Base-by-base conservation (phyloP, 805 yeast genomes). In the Kuraishia ogatae region DNA sequence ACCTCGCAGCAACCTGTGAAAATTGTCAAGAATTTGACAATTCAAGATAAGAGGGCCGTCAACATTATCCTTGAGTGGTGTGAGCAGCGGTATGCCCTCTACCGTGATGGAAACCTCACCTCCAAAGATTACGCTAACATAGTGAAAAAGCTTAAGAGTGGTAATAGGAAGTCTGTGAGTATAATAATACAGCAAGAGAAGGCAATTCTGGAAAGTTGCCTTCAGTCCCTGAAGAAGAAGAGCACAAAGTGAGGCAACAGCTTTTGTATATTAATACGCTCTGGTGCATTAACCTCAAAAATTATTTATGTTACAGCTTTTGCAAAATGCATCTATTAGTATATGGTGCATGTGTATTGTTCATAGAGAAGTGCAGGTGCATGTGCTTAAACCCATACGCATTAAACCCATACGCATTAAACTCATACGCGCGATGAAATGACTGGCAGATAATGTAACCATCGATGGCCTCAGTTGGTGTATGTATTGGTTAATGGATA, bases 241-340 rank as follows among this genome's bases (percentile, higher is more conserved):
- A 75, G 89, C 60, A 81, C 94, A 72, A 91, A 88, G 76, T 82
- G 93, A 64, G 93, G 89, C 63, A 91, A 87, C 58, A 96, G 10
- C 10, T 21, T n/a, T n/a, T n/a, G n/a, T 21, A 20, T 15, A n/a
- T 8, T 48, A 15, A 11, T 7, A 13, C n/a, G 11, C 21, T 43
- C 11, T 43, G n/a, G n/a, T n/a, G n/a, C n/a, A n/a, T n/a, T n/a
- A n/a, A n/a, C n/a, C n/a, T n/a, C n/a, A n/a, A n/a, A n/a, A n/a
- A n/a, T n/a, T n/a, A n/a, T n/a, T n/a, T n/a, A n/a, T n/a, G n/a
- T n/a, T n/a, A n/a, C n/a, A n/a, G n/a, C n/a, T n/a, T n/a, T n/a
- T n/a, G n/a, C n/a, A n/a, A n/a, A n/a, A n/a, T n/a, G n/a, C n/a
- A n/a, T n/a, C n/a, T n/a, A n/a, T n/a, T n/a, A n/a, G n/a, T n/a